Evolutionary conservation across 345 rosid species (phyloP).

Genomic region (Arabis alpina): DNA sequence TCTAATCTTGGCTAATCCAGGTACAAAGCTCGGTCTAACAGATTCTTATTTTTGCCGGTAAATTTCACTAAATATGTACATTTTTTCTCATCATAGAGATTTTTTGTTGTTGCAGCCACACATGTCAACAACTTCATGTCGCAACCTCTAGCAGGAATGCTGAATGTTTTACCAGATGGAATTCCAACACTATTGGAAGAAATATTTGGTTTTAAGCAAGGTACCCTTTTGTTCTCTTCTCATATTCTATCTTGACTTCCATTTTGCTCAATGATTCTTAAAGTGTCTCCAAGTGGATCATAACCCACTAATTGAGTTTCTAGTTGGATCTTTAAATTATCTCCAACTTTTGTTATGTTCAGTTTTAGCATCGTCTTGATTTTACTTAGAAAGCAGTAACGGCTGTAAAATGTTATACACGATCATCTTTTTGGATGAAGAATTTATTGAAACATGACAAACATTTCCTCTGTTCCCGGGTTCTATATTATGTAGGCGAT

Average conservation of each 20-base stretch:
- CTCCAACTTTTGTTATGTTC: background rate
- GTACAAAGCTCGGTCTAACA: constrained; percentile 31
- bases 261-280: background rate
- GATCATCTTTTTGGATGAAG: background rate
- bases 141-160: constrained; percentile 45
- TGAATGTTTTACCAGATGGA: constrained; percentile 50
- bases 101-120: constrained; percentile 32
- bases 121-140: constrained; percentile 50
- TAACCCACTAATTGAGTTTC: background rate
- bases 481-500: constrained; percentile 36
- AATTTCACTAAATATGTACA: background rate
- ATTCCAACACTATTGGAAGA: constrained; percentile 44
- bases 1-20: constrained; percentile 65
- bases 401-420: constrained; percentile 1
- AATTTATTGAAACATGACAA: constrained; percentile 3
- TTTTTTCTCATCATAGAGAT: background rate
- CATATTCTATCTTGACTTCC: constrained; percentile 5
- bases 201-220: constrained; percentile 49
- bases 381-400: background rate
- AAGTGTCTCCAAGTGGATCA: background rate
- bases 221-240: constrained; percentile 33
- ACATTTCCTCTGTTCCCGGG: constrained; percentile 8
- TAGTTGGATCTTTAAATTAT: background rate
- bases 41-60: background rate
- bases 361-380: background rate